Base-by-base conservation (phyloP, 2,329 filamentous ascomycete species). In the Arthroderma sp. region DNA sequence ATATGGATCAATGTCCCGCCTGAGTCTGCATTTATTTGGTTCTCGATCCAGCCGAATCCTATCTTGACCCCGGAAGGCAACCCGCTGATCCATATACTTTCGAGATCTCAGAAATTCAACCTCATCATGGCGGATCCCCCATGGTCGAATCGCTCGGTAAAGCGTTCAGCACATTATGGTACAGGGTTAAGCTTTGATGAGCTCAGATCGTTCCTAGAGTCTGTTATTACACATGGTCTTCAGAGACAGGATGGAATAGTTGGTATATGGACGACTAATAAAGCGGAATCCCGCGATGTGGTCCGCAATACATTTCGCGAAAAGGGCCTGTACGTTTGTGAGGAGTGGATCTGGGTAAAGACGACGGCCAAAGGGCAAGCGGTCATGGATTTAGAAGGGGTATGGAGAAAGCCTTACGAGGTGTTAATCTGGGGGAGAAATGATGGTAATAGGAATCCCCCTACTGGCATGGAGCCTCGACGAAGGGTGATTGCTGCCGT, bases 261-360 rank as follows among this genome's bases (percentile, higher is more conserved):
- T 2, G 75, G 66, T 1, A 66, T 80, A 15, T 81, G 77, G 77
- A 71, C 78, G 43, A 81, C 77, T 0, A 81, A 80, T 56, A 75
- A 72, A 31, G 56, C 62, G 10, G 66, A 68, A 11, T 57, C 76
- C 9, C 65, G 74, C 4, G 58, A 65, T 2, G 59, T 68, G 10
- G 70, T 68, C 58, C 49, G 72, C 56, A 37, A 64, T 50, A 37
- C 66, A 46, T 41, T 78, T 0, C 58, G 61, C 7, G 53, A 50
- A 4, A 70, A 70, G 55, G 70, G 69, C 4, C 62, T 80, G 3
- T 53, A 60, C 2, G 52, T 78, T 5, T 54, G 63, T 4, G 77
- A 81, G 51, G 76, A 81, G 59, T 81, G 77, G 78, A 54, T 78
- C 3, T 82, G 77, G 77, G 56, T 79, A 43, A 82, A 82, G 57